Evolutionary conservation across 106 monocot species (phyloP).

Genomic region (Platanthera guangdongensis): DNA sequence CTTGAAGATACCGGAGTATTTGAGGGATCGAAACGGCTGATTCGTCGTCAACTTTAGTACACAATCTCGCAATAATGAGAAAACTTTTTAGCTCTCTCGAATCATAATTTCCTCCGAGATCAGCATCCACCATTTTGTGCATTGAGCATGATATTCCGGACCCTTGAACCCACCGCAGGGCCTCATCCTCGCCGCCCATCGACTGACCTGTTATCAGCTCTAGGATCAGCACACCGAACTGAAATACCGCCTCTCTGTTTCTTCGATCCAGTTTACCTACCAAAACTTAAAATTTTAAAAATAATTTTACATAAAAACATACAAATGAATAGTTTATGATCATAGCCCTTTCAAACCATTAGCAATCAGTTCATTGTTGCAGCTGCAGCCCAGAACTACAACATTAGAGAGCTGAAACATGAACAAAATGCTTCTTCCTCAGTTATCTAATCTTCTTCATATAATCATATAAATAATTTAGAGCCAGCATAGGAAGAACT

Average conservation of each 20-base stretch:
- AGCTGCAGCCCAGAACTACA: slow-evolving; percentile 14
- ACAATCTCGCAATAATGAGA: slow-evolving; percentile 61
- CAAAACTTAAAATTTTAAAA: neutral
- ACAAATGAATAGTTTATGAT: neutral
- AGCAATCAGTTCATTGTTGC: slow-evolving; percentile 5
- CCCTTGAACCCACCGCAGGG: slow-evolving; percentile 77
- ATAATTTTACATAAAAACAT: too few relatives aligned
- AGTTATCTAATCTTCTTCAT: neutral
- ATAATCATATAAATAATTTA: neutral
- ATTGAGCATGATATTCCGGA: slow-evolving; percentile 45
- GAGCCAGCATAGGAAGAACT: neutral
- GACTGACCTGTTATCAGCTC: slow-evolving; percentile 93
- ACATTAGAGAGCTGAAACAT: slow-evolving; percentile 51
- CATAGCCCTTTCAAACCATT: slow-evolving; percentile 40
- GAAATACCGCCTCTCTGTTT: slow-evolving; percentile 44
- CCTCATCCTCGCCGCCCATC: slow-evolving; percentile 48
- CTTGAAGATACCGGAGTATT: slow-evolving; percentile 69
- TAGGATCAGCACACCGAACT: slow-evolving; percentile 74
- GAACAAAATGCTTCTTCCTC: neutral
- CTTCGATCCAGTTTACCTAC: slow-evolving; percentile 35
- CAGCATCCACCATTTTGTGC: slow-evolving; percentile 88
- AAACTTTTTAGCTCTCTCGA: slow-evolving; percentile 65
- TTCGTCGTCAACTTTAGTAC: slow-evolving; percentile 39
- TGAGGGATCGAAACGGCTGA: slow-evolving; percentile 51
- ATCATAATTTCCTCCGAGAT: slow-evolving; percentile 72